phyloP scores from a whole-genome alignment of 108 stramenopile genomes.

The Cyclotella kingstonii region DNA sequence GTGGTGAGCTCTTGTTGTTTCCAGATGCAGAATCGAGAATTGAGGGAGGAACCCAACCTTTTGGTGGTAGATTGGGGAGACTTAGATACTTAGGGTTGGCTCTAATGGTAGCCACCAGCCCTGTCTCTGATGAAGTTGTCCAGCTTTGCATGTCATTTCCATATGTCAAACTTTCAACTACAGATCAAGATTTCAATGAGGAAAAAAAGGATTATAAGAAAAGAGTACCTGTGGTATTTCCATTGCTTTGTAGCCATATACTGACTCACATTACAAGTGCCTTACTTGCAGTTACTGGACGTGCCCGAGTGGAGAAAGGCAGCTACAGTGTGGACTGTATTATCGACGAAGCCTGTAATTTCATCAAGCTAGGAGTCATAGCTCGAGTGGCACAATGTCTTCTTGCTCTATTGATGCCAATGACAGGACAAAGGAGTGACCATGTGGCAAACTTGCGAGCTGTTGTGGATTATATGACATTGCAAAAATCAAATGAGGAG shows the following conservation, averaged over 20 bases:
- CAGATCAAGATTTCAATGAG: slow-evolving; percentile 16
- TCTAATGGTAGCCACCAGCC: slow-evolving; percentile 74
- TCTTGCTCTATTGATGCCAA: slow-evolving; percentile 46
- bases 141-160: slow-evolving; percentile 81
- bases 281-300: slow-evolving; percentile 72
- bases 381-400: slow-evolving; percentile 73
- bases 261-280: slow-evolving; percentile 80
- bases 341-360: slow-evolving; percentile 62
- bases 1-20: slow-evolving; percentile 60
- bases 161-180: slow-evolving; percentile 1
- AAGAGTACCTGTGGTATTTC: slow-evolving; percentile 74
- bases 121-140: slow-evolving; percentile 73
- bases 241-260: slow-evolving; percentile 70
- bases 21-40: slow-evolving; percentile 46
- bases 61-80: slow-evolving; percentile 74
- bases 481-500: slow-evolving; percentile 5
- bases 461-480: slow-evolving; percentile 8
- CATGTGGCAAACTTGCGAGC: slow-evolving; percentile 14
- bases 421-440: background rate
- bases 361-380: slow-evolving; percentile 69
- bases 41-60: slow-evolving; percentile 77
- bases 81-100: slow-evolving; percentile 74
- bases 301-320: slow-evolving; percentile 59
- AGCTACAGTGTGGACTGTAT: slow-evolving; percentile 51
- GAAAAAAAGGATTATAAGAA: slow-evolving; percentile 18